Evolutionary conservation across 805 yeast genomes (phyloP), one percentile per base, ranked within the genome.

Genomic region (Saturnispora ahearnii): DNA sequence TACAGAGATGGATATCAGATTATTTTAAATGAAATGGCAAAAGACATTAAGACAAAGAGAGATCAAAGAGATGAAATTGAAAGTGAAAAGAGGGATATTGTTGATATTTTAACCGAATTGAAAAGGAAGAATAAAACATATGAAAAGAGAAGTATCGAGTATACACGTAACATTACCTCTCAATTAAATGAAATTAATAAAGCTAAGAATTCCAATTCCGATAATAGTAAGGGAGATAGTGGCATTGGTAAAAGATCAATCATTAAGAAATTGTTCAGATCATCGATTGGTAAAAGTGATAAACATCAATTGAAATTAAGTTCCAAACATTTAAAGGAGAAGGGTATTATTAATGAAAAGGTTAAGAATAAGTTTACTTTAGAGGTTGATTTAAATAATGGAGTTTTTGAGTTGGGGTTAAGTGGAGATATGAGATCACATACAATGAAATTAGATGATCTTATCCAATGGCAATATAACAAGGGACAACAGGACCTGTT

Each of bases 21-120:
- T 22, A 61, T 93, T 12, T 66, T 93, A 51, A 88, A 89, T 59
- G 87, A 86, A 54, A 82, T 93, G 53, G 95, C 96, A 0, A 67
- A 74, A 48, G 97, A 91, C 55, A 87, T 93, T 55, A 70, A 67
- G 56, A 62, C 65, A 46, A 73, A 74, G 56, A 73, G 71, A 54
- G 61, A 67, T 10, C 77, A 73, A 53, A 64, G 78, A 53, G 61
- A 63, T 34, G 62, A 66, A 36, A 59, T 79, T 10, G 68, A 68
- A 24, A 60, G 65, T 15, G 78, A 76, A 53, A 58, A 73, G 33
- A 63, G 59, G 12, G 64, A 72, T 9, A 73, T 78, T 10, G 53
- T 64, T 28, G 70, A 67, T 11, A 73, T 81, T 0, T 59, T 71
- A 43, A 59, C 65, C 7, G 77, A 74, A 53, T 60, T 78, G 50